These are phyloP conservation scores for Tolypocladium amazonense DNA, from an alignment of 2,329 filamentous ascomycete genomes.

Conservation along the genomic window DNA sequence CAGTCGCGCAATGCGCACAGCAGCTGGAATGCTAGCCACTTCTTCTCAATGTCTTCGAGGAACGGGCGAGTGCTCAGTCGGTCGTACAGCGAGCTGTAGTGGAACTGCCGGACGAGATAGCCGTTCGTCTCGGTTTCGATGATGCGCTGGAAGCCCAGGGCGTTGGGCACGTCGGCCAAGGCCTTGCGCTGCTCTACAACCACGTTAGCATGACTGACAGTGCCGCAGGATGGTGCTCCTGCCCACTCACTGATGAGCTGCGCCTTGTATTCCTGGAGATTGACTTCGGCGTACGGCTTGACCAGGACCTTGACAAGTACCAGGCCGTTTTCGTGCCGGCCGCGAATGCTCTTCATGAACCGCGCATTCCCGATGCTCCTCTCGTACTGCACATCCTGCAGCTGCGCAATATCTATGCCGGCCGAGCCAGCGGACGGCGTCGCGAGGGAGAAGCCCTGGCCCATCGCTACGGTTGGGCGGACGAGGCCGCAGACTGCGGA, in stretches of 20 bases:
- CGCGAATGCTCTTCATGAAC: constrained; percentile 94
- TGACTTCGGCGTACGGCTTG: constrained; percentile 78
- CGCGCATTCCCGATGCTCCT: constrained; percentile 82
- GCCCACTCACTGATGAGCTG: constrained; percentile 58
- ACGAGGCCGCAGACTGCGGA: neutral
- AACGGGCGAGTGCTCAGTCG: constrained; percentile 94
- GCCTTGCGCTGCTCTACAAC: constrained; percentile 63
- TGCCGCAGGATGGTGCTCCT: neutral
- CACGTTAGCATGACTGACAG: neutral
- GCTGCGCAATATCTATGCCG: constrained; percentile 86
- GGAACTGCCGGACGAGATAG: constrained; percentile 86
- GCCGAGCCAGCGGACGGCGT: constrained; percentile 85
- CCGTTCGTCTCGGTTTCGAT: constrained; percentile 87
- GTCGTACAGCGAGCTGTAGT: constrained; percentile 96
- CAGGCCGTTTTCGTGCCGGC: constrained; percentile 78
- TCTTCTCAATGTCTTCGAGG: constrained; percentile 95
- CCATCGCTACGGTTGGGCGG: constrained; percentile 47
- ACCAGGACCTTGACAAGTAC: constrained; percentile 92
- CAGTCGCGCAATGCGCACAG: constrained; percentile 88
- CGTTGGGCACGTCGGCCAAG: constrained; percentile 79
- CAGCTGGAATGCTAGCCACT: constrained; percentile 94
- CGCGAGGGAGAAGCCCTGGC: constrained; percentile 90
- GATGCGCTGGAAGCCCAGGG: constrained; percentile 78
- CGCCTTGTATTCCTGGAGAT: constrained; percentile 68
- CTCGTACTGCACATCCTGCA: constrained; percentile 85